Base-by-base conservation (phyloP, 1,284 basidiomycete genomes). In the Puccinia novopanici region DNA sequence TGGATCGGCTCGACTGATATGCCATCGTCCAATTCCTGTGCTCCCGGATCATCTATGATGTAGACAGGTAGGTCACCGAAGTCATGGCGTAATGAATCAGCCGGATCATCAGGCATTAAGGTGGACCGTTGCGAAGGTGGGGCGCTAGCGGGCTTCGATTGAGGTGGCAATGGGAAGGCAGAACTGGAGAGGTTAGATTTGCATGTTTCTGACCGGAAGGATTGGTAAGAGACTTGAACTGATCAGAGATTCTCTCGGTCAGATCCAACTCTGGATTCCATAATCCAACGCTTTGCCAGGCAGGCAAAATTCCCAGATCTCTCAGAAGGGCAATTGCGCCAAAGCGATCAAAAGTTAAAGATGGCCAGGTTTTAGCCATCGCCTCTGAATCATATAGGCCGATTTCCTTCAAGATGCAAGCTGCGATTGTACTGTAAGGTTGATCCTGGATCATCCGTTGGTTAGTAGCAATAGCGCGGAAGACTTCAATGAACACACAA, bases 11-110 rank as follows among this genome's bases (percentile, higher is more conserved):
- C 92, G 68, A 98, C 85, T 0, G 95, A 96, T 50, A 99, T 85
- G 0, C 94, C 97, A 85, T 99, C 97, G 84, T 99, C 97, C 40
- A 99, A 89, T 85, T 99, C 97, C 83, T 92, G 87, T 0, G 97
- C 95, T 6, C 84, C 85, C 0, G 88, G 84, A 83, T 95, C 93
- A 85, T 99, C 97, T 78, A 99, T 92, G 24, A 98, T 92, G 85
- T 92, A 98, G 0, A 95, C 93, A 0, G 90, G 90, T 78, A 92
- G 86, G 81, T 90, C 84, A 15, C 92, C 92, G 85, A 94, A 98
- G 86, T 98, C 96, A 84, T 93, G 90, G 5, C 95, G 91, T 1
- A 93, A 85, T 30, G 88, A 86, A 42, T 91, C 91, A 73, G 84
- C 83, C 5, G 82, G 81, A 75, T 87, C 86, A 83, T 55, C 6